Base-by-base conservation (phyloP, 2,329 filamentous ascomycete genomes). In the Nemania sp. region DNA sequence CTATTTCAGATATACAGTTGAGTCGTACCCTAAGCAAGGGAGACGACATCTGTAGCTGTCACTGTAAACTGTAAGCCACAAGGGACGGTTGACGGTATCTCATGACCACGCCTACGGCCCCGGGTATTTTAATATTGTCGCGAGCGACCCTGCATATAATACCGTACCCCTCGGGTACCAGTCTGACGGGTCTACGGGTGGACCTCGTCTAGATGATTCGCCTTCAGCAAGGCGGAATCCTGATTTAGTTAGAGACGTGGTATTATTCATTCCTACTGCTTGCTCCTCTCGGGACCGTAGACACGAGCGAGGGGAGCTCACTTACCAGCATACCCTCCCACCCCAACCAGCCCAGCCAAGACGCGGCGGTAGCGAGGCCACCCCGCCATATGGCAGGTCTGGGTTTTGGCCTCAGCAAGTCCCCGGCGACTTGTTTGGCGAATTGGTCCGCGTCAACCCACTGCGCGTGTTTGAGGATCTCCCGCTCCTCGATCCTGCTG, bases 241-340 rank as follows among this genome's bases (percentile, higher is more conserved):
- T 70, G n/a, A 9, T 18, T 32, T 5, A 7, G 17, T 68, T 40
- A 67, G 49, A 67, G 49, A 52, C 35, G 21, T 45, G 37, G 43
- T 32, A 17, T 42, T 34, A 35, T n/a, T 48, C 5, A n/a, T n/a
- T n/a, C n/a, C n/a, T n/a, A n/a, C n/a, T 25, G 48, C 2, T 1
- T 18, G 11, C 34, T 17, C 15, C 7, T 29, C 20, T 25, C n/a
- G 6, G n/a, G 12, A 48, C 29, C 13, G 32, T 3, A 37, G 13
- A 20, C 9, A 20, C 2, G 53, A 43, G 21, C 2, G 53, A 43
- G 21, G 17, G 2, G 17, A 46, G 43, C 3, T 7, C 20, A 71
- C 69, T 68, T 54, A 73, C 72, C 50, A 73, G 25, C 64, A 73
- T 71, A 0, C 73, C 71, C 15, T 71, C 71, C 70, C 72, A 74